A percentile compares a stretch with the other conserved stretches of the same genome.
phyloP scores from a whole-genome alignment of 202 grass and related monocot species.

The Schoenoplectus triqueter region DNA sequence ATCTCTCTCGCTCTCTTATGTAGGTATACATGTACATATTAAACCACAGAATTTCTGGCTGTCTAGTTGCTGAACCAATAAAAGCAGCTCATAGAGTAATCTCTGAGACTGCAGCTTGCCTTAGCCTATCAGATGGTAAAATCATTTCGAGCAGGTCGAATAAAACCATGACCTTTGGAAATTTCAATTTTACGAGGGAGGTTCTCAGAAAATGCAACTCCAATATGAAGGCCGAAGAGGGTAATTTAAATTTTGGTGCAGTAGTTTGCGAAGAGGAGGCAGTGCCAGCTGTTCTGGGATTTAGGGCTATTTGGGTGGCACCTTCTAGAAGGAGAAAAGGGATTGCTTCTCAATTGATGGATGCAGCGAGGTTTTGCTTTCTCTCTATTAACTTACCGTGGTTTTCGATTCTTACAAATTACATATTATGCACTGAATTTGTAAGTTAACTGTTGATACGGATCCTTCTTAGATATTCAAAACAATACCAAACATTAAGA shows the following conservation, averaged over 20 bases:
- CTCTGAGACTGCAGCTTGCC: conserved; percentile 27
- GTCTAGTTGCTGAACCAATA: conserved; percentile 81
- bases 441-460: background rate
- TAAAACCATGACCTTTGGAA: conserved; percentile 69
- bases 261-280: conserved; percentile 66
- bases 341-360: conserved; percentile 69
- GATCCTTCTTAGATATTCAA: background rate
- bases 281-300: conserved; percentile 66
- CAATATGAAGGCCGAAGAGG: conserved; percentile 42
- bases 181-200: conserved; percentile 80
- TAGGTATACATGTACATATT: conserved; percentile 91
- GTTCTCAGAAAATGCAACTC: conserved; percentile 45
- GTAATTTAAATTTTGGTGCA: conserved; percentile 53
- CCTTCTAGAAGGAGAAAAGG: conserved; percentile 70
- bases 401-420: conserved; percentile 3
- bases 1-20: conserved; percentile 18
- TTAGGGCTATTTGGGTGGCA: conserved; percentile 86
- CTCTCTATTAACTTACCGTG: background rate
- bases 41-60: conserved; percentile 72
- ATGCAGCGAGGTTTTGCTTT: conserved; percentile 59
- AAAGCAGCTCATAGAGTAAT: conserved; percentile 77
- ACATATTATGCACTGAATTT: background rate
- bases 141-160: conserved; percentile 23
- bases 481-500: background rate
- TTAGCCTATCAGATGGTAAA: conserved; percentile 31